Conservation (phyloP, 345 rosid genomes). For the Passiflora organensis region DNA sequence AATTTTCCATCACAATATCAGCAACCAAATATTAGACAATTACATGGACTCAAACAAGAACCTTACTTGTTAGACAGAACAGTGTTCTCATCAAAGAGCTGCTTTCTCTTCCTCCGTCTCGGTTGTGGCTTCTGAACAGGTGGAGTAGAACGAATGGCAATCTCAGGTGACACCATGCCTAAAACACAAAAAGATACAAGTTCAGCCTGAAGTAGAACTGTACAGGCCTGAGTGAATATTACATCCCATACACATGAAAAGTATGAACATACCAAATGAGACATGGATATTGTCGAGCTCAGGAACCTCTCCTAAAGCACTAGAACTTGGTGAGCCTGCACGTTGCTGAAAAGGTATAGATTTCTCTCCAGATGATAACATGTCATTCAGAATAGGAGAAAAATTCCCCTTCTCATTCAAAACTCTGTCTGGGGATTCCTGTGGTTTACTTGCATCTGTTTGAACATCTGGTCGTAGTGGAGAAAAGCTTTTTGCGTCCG, state of each 20-base stretch:
- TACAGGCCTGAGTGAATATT: not conserved
- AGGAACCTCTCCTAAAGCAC: conserved; percentile 32
- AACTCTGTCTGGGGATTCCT: conserved; percentile 24
- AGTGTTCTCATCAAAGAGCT: conserved; percentile 46
- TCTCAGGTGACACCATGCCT: conserved; percentile 58
- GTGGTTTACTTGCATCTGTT: conserved; percentile 22
- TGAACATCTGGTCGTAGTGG: conserved; percentile 17
- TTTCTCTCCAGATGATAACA: conserved; percentile 32
- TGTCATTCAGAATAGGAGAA: conserved; percentile 38
- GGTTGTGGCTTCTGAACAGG: conserved; percentile 37
- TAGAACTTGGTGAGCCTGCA: conserved; percentile 41
- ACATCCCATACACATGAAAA: not conserved
- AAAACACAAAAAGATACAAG: conserved; percentile 9
- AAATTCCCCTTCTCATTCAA: conserved; percentile 36
- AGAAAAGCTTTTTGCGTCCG: conserved; percentile 26
- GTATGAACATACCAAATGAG: conserved; percentile 44
- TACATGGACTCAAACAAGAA: conserved; percentile 3
- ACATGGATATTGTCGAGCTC: conserved; percentile 11
- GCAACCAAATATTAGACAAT: conserved; percentile 6
- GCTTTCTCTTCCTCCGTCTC: conserved; percentile 40
- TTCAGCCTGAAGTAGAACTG: not conserved
- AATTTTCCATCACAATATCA: conserved; percentile 16
- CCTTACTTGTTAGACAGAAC: conserved; percentile 63
- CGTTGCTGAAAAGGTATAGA: conserved; percentile 39
- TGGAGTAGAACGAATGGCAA: conserved; percentile 56